Percentiles rank a stretch among this genome's conserved stretches.
These are phyloP conservation scores for Suillus spraguei DNA, from an alignment of 768 basidiomycete species.

Conservation along the genomic window DNA sequence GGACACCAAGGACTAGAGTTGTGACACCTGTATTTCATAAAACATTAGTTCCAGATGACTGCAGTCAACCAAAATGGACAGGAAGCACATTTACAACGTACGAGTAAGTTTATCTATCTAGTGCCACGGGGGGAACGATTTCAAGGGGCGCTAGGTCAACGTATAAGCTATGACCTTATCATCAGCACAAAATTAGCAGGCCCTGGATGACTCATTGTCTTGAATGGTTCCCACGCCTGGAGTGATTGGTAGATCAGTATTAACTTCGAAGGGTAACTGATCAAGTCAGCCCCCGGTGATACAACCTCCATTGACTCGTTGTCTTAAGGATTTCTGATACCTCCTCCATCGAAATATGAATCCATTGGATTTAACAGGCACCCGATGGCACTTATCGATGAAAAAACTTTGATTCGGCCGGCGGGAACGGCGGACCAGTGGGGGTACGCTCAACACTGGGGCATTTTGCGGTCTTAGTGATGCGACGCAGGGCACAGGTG, in stretches of 20 bases:
- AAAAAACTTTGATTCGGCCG: too few species aligned
- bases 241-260: neutral
- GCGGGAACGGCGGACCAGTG: too few species aligned
- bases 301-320: neutral
- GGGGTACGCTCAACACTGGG: too few species aligned
- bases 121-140: neutral
- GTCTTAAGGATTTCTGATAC: neutral
- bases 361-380: too few species aligned
- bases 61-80: too few species aligned
- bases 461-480: too few species aligned
- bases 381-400: neutral
- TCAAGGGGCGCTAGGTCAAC: neutral
- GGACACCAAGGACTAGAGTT: neutral
- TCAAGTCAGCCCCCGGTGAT: neutral
- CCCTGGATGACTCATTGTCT: neutral
- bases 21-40: neutral
- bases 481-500: too few species aligned
- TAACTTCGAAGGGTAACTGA: neutral
- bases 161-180: neutral
- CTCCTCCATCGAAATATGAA: neutral
- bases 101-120: too few species aligned
- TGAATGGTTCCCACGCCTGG: too few species aligned
- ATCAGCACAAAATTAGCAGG: neutral
- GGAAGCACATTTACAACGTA: neutral
- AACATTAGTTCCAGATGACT: too few species aligned